Conservation (phyloP, 2,329 filamentous ascomycete species). For the Fusarium guadeloupense region DNA sequence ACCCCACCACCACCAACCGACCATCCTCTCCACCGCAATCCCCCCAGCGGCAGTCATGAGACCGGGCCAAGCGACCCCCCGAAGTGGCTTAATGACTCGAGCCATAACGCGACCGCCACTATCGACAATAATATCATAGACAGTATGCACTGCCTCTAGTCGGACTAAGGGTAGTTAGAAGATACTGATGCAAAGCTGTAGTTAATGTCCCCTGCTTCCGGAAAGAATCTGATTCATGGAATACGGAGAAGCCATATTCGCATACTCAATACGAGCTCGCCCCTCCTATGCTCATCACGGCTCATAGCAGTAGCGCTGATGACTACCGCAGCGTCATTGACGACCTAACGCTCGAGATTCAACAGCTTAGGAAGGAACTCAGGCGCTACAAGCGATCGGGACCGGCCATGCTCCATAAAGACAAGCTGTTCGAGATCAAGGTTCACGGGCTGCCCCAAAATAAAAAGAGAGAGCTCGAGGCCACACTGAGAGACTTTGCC, state of each 20-base stretch:
- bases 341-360: slow-evolving; percentile 86
- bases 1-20: slow-evolving; percentile 43
- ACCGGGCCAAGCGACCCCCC: slow-evolving; percentile 60
- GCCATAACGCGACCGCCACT: slow-evolving; percentile 57
- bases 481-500: slow-evolving; percentile 74
- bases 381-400: slow-evolving; percentile 74
- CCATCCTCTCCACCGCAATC: slow-evolving; percentile 54
- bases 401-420: slow-evolving; percentile 72
- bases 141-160: slow-evolving; percentile 43
- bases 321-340: slow-evolving; percentile 86
- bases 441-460: slow-evolving; percentile 75
- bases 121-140: slow-evolving; percentile 59
- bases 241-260: slow-evolving; percentile 50
- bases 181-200: slow-evolving; percentile 31
- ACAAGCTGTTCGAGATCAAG: slow-evolving; percentile 84
- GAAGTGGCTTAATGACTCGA: slow-evolving; percentile 64
- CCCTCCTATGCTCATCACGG: slow-evolving; percentile 45
- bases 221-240: slow-evolving; percentile 60
- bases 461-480: slow-evolving; percentile 80
- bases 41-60: slow-evolving; percentile 59
- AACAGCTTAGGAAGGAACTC: slow-evolving; percentile 76
- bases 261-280: slow-evolving; percentile 30
- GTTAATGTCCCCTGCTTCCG: slow-evolving; percentile 65
- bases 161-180: not conserved
- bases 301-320: slow-evolving; percentile 70